Conservation (phyloP, 2,329 filamentous ascomycete genomes). For the Cordyceps farinosa region DNA sequence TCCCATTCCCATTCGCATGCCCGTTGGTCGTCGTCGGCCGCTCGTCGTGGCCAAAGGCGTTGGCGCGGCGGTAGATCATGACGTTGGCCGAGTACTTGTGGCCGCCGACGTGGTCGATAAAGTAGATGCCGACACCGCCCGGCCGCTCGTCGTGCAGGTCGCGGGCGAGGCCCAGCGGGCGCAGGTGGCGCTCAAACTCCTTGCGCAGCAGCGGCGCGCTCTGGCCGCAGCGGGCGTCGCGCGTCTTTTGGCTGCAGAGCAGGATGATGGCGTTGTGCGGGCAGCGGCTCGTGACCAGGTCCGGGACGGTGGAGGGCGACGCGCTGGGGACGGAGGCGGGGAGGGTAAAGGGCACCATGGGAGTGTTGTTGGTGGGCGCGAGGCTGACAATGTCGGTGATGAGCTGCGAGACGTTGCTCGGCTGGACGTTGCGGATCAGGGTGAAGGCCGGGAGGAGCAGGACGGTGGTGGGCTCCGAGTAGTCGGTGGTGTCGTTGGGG, state of each 20-base stretch:
- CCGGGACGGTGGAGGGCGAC: neutral
- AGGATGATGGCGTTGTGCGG: constrained; percentile 86
- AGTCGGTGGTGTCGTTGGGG: constrained; percentile 61
- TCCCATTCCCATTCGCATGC: neutral
- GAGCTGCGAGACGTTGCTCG: constrained; percentile 66
- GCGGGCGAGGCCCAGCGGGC: constrained; percentile 77
- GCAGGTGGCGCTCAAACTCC: constrained; percentile 85
- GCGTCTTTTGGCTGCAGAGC: constrained; percentile 90
- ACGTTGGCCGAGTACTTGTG: constrained; percentile 97
- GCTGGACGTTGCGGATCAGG: constrained; percentile 78
- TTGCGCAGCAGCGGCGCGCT: constrained; percentile 83
- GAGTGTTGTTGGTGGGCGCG: constrained; percentile 69
- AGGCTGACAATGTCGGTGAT: constrained; percentile 67
- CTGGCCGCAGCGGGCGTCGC: constrained; percentile 91
- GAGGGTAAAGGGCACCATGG: constrained; percentile 45
- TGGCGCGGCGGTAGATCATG: constrained; percentile 74
- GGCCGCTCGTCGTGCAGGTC: constrained; percentile 86
- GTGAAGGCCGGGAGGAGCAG: constrained; percentile 83
- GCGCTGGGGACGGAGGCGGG: constrained; percentile 31
- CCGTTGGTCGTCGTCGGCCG: constrained; percentile 23
- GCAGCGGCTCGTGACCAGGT: constrained; percentile 40
- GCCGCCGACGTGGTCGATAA: constrained; percentile 92
- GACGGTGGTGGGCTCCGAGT: constrained; percentile 69
- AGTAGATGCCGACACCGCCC: constrained; percentile 92
- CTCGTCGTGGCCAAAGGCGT: constrained; percentile 54